Evolutionary conservation across 2,329 filamentous ascomycete genomes (phyloP), one percentile per base, ranked within the genome.

Genomic region (Arthrobotrys musiformis): DNA sequence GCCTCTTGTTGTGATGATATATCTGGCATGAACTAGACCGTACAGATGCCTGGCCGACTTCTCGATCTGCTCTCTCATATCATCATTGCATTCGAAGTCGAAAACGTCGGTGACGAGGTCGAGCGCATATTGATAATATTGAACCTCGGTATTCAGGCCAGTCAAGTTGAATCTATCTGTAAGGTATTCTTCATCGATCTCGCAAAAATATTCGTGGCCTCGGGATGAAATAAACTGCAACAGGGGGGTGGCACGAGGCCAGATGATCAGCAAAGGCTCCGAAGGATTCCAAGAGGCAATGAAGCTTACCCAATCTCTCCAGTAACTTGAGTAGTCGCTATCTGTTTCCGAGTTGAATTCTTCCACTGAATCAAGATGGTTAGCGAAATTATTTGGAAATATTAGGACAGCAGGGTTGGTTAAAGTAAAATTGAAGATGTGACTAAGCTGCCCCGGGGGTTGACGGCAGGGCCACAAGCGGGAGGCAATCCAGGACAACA

Each of bases 141-240:
- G 93, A 13, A 99, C 95, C 83, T 99, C 95, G 37, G 93, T 94
- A 85, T 98, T 97, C 61, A 99, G 89, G 40, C 95, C 95, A 0
- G 95, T 99, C 78, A 99, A 87, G 85, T 99, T 99, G 88, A 99
- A 99, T 61, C 95, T 91, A 84, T 99, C 95, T 62, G 94, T 98
- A 54, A 99, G 88, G 84, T 99, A 99, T 82, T 99, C 95, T 84
- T 99, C 95, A 84, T 99, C 95, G 82, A 99, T 98, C 83, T 99
- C 95, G 88, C 95, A 99, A 82, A 98, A 99, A 85, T 99, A 99
- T 84, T 99, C 95, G 85, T 99, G 98, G 80, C 95, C 95, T 69
- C 95, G 90, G 4, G 94, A 97, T 3, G 94, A 97, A 82, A 98
- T 97, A 84, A 99, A 99, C 95, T 99, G 82, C 60, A n/a, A 37